These are phyloP conservation scores for Litchi chinensis DNA, from an alignment of 345 rosid species.

Conservation along the genomic window DNA sequence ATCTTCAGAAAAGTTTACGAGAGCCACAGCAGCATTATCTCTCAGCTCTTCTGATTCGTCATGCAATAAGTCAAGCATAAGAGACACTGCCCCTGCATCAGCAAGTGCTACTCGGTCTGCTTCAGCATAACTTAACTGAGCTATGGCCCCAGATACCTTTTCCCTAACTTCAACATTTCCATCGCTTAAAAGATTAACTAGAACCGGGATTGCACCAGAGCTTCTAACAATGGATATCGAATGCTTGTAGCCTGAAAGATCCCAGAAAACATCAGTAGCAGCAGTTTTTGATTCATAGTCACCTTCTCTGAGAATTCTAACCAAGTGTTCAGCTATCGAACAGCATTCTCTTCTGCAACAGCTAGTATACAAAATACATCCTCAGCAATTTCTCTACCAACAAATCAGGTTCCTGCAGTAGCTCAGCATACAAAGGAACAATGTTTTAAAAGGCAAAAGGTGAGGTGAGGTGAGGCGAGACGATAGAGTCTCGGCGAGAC, in stretches of 20 bases:
- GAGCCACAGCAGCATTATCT: conserved; percentile 56
- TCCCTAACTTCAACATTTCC: conserved; percentile 48
- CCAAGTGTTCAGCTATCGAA: conserved; percentile 51
- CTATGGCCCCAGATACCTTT: conserved; percentile 49
- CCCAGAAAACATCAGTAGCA: conserved; percentile 65
- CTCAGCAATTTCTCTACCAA: conserved; percentile 61
- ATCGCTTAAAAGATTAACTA: conserved; percentile 48
- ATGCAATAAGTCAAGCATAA: conserved; percentile 44
- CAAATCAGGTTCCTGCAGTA: conserved; percentile 48
- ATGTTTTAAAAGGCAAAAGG: too few relatives aligned
- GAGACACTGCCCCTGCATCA: conserved; percentile 42
- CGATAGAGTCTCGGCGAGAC: too few relatives aligned
- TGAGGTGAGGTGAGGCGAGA: too few relatives aligned
- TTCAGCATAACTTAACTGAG: conserved; percentile 54
- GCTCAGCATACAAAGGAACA: conserved; percentile 63
- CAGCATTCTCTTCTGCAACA: conserved; percentile 55
- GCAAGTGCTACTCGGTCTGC: conserved; percentile 45
- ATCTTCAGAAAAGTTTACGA: conserved; percentile 51
- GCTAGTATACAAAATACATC: conserved; percentile 63
- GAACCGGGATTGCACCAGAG: conserved; percentile 57
- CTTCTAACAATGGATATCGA: conserved; percentile 50
- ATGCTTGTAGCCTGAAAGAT: conserved; percentile 53
- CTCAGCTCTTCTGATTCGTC: conserved; percentile 52
- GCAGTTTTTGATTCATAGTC: conserved; percentile 48
- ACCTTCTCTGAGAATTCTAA: conserved; percentile 63